Percentiles rank a stretch among this genome's conserved stretches.
Conservation (phyloP, 495 filamentous ascomycete species). For the Trichocladium uniseriatum region DNA sequence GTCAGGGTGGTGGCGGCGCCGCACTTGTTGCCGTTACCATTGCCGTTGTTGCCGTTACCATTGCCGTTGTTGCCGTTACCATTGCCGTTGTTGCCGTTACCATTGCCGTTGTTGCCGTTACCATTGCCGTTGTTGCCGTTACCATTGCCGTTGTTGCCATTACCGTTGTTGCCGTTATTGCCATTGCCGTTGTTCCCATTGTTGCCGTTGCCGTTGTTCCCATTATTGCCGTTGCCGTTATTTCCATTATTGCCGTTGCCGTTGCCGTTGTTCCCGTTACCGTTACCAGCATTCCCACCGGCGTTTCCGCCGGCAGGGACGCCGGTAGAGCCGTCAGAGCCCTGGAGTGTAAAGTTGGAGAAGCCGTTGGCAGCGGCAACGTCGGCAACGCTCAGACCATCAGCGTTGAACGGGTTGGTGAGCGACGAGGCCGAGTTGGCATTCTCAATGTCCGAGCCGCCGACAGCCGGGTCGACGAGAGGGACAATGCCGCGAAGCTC, state of each 20-base stretch:
- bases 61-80: background rate
- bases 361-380: constrained; percentile 46
- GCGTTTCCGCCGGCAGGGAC: constrained; percentile 9
- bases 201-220: background rate
- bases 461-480: constrained; percentile 48
- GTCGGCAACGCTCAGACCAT: constrained; percentile 47
- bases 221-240: background rate
- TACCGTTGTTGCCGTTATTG: constrained; percentile 5
- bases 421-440: constrained; percentile 43
- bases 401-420: constrained; percentile 41
- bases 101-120: too few species aligned
- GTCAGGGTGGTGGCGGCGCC: constrained; percentile 13
- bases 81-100: too few species aligned
- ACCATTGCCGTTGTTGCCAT: background rate
- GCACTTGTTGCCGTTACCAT: constrained; percentile 2
- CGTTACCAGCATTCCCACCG: background rate
- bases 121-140: background rate
- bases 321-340: constrained; percentile 20
- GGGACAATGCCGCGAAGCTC: constrained; percentile 52
- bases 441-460: constrained; percentile 43
- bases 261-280: background rate
- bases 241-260: too few species aligned
- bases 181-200: background rate
- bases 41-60: background rate
- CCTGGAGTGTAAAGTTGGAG: constrained; percentile 44